These are phyloP conservation scores for Casuarina glauca DNA, from an alignment of 306 rosid species.

Conservation along the genomic window DNA sequence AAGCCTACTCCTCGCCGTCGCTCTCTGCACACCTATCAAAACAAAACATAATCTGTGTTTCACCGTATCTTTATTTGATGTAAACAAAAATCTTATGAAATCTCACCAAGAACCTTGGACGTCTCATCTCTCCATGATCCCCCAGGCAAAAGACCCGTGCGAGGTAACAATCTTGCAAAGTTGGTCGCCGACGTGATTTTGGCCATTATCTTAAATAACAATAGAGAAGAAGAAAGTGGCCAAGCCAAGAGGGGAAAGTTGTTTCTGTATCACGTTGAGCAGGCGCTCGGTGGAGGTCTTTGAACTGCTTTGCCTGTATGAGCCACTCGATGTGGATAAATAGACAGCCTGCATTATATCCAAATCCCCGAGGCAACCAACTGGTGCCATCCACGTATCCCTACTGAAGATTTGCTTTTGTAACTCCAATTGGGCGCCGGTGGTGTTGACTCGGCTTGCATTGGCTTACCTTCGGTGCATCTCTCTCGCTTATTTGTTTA, in stretches of 20 bases:
- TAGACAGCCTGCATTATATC: neutral
- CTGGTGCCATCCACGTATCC: constrained; percentile 24
- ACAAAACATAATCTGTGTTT: no score
- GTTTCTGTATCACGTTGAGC: neutral
- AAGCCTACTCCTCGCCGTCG: constrained; percentile 64
- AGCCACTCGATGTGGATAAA: constrained; percentile 23
- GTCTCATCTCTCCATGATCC: neutral
- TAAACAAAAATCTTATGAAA: neutral
- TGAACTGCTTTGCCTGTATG: neutral
- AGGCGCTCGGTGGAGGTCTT: no score
- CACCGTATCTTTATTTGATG: no score
- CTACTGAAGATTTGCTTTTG: neutral
- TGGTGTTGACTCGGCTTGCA: no score
- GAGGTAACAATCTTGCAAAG: neutral
- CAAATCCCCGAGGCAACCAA: neutral
- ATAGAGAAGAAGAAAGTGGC: neutral
- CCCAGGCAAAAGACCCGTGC: neutral
- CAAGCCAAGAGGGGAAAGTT: no score
- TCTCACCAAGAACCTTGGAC: neutral
- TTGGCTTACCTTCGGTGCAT: no score
- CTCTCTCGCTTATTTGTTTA: no score
- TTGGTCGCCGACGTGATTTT: neutral
- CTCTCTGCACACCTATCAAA: constrained; percentile 54
- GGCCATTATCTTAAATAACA: neutral
- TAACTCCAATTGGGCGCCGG: no score